Evolutionary conservation across 441 rosid species (phyloP), one percentile per base, ranked within the genome.

Genomic region (Syzygium malaccense): DNA sequence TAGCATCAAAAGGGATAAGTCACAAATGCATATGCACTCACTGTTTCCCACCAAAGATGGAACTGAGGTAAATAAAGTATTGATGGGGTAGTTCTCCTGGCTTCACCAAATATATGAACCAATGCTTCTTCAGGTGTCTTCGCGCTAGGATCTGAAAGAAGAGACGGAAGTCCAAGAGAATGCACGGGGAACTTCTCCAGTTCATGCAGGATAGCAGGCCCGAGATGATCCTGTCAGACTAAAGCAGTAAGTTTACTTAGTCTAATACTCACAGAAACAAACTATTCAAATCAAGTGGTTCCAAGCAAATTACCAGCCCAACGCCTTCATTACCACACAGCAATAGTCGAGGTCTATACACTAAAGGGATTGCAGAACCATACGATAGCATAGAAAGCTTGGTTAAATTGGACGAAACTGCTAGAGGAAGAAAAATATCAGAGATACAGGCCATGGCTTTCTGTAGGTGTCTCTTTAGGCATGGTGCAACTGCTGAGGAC

Each of bases 71-170:
- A 93, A 90, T 97, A 97, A 88, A 98, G 97, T 89, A 98, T 94
- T 37, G 99, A 98, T 49, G 99, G 99, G 86, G 98, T 98, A 19
- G 97, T 94, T 94, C 99, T 97, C 93, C 99, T 95, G 86, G 99
- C 99, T 96, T 98, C 99, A 68, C 98, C 95, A 94, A 98, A 98
- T 92, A 98, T 95, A 92, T 98, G 99, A 85, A 98, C 99, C 94
- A 98, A 87, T 58, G 99, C 99, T 93, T 98, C 99, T 93, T 98
- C 99, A 14, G 99, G 98, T 80, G 98, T 97, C 94, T 98, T 98
- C 85, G 99, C 99, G 88, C 99, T 94, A 88, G 99, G 99, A 95
- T 98, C 99, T 26, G 99, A 98, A 90, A 98, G 99, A 89, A 98
- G 99, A 89, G 99, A 95, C 19, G 99, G 95, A 93, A 98, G 99